Evolutionary conservation across 768 basidiomycete species (phyloP).

Genomic region (Rhodocollybia butyracea): DNA sequence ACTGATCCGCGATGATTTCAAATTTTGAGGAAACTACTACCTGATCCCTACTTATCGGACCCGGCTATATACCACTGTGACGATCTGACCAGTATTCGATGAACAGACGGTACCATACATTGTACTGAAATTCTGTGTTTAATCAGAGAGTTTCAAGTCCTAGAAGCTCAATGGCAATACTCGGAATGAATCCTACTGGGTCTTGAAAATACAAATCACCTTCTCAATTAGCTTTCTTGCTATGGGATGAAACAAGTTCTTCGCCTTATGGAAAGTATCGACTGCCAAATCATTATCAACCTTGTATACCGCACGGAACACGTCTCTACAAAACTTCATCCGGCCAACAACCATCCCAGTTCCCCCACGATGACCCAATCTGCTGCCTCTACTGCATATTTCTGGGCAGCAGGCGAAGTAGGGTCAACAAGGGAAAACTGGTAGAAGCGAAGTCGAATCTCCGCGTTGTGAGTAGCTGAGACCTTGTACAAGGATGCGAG

Average conservation of each 20-base stretch:
- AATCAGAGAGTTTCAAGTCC: no score
- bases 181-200: no score
- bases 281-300: slow-evolving; percentile 54
- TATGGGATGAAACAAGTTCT: slow-evolving; percentile 70
- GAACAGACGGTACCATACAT: no score
- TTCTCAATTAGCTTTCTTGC: slow-evolving; percentile 74
- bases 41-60: no score
- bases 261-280: slow-evolving; percentile 42
- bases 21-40: no score
- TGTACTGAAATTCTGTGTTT: no score
- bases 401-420: slow-evolving; percentile 40
- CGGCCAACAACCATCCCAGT: slow-evolving; percentile 67
- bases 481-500: slow-evolving; percentile 55
- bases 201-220: slow-evolving; percentile 37
- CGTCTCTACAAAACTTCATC: slow-evolving; percentile 82
- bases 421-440: slow-evolving; percentile 58
- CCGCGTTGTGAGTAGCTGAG: slow-evolving; percentile 62
- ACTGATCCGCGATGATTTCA: no score
- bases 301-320: slow-evolving; percentile 51
- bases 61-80: no score
- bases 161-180: no score
- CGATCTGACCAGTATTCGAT: no score
- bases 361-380: slow-evolving; percentile 66
- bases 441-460: slow-evolving; percentile 79
- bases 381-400: slow-evolving; percentile 51